phyloP scores from a whole-genome alignment of 352 stramenopile species.

The Globisporangium parvum region DNA sequence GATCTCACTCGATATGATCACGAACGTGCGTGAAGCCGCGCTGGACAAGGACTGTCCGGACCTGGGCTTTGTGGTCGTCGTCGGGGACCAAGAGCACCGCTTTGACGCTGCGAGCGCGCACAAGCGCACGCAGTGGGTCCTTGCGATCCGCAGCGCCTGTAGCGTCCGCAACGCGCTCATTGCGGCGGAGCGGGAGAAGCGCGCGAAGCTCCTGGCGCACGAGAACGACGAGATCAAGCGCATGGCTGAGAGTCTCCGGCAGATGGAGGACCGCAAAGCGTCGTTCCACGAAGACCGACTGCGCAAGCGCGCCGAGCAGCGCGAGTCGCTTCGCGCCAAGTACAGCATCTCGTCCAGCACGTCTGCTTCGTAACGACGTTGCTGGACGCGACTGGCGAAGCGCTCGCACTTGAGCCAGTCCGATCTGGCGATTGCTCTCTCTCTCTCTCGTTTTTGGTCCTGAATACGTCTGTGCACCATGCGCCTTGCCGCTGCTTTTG shows the following conservation, averaged over 20 bases:
- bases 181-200: conserved; percentile 40
- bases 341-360: conserved; percentile 44
- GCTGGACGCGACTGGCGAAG: no score
- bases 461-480: no score
- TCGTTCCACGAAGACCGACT: conserved; percentile 69
- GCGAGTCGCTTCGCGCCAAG: conserved; percentile 63
- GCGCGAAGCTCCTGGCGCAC: conserved; percentile 42
- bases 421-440: no score
- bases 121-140: conserved; percentile 56
- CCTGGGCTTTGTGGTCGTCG: conserved; percentile 42
- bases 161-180: conserved; percentile 38
- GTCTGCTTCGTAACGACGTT: conserved; percentile 2
- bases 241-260: conserved; percentile 40
- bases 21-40: conserved; percentile 39
- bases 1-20: conserved; percentile 60
- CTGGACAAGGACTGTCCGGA: conserved; percentile 45
- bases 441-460: no score
- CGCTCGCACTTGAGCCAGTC: no score
- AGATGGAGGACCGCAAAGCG: conserved; percentile 48
- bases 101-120: conserved; percentile 42
- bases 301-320: conserved; percentile 45
- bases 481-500: no score
- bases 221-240: conserved; percentile 59
- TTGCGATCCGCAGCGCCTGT: conserved; percentile 43
- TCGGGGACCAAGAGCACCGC: conserved; percentile 43